Base-by-base conservation (phyloP, 257 asterid species). In the Ehretia macrophylla region DNA sequence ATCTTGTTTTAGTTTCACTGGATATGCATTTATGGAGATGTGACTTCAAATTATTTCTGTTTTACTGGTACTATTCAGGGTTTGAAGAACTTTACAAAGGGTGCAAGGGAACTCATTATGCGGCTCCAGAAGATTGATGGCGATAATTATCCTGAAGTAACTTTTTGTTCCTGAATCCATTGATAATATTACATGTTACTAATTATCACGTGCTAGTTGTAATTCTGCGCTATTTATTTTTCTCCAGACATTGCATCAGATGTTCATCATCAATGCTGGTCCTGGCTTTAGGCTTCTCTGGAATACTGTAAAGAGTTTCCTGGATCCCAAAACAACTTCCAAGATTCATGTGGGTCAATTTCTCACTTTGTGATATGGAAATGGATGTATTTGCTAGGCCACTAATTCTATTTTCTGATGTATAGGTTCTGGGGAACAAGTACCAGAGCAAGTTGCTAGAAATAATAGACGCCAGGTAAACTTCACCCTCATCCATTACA, bases 211-310 rank as follows among this genome's bases (percentile, higher is more conserved):
- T 51, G 38, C 49, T 75, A 14, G 68, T 49, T 20, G 22, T 49
- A 14, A 38, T 57, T 66, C 47, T 40, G 4, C 61, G 14, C 73
- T 55, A 32, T 71, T 83, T 63, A 54, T 66, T 65, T 66, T 65
- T 17, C 55, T 64, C 83, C 90, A 93, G 99, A 89, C 96, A 21
- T 94, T 93, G 70, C 83, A 89, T 76, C 96, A 85, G 71, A 89
- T 93, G 99, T 93, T 86, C 76, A 93, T 93, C 77, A 83, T 93
- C 72, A 93, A 86, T 72, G 99, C 96, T 63, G 96, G 99, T 62
- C 83, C 85, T 18, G 96, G 95, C 27, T 93, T 93, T 77, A 80
- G 93, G 81, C 77, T 88, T 56, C 81, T 93, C 42, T 89, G 96
- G 99, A 85, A 74, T 72, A 87, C 99, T 45, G 84, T 86, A 17